A percentile compares a stretch with the other conserved stretches of the same genome.
Conservation (phyloP, 768 basidiomycete species). For the Naganishia vaughanmartiniae region DNA sequence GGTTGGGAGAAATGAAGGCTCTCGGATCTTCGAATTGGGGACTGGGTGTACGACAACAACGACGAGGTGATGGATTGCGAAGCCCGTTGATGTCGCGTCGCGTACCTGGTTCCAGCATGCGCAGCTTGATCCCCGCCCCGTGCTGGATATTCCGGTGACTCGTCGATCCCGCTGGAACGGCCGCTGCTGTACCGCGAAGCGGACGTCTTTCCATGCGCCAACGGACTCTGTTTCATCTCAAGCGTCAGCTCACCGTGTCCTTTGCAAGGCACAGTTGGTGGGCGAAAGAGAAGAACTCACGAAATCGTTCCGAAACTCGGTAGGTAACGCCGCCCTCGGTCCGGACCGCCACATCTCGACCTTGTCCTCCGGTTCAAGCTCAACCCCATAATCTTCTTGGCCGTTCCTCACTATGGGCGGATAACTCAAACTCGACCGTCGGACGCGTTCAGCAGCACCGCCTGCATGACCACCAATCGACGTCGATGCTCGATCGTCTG, state of each 20-base stretch:
- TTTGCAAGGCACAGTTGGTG: too few relatives aligned
- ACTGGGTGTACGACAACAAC: background rate
- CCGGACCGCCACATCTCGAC: slow-evolving; percentile 22
- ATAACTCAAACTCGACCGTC: background rate
- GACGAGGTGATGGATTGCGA: background rate
- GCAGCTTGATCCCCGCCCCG: background rate
- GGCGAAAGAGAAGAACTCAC: background rate
- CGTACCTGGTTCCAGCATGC: too few relatives aligned
- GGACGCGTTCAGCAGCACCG: background rate
- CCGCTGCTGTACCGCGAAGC: background rate
- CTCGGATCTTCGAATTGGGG: slow-evolving; percentile 1
- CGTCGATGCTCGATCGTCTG: background rate
- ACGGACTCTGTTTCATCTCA: background rate
- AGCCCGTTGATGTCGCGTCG: background rate
- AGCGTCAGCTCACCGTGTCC: background rate
- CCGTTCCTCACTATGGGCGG: too few relatives aligned
- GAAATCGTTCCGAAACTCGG: slow-evolving; percentile 31
- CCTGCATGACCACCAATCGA: background rate
- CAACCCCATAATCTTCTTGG: background rate
- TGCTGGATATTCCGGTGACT: background rate
- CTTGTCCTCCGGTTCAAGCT: background rate
- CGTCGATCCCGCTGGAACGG: background rate
- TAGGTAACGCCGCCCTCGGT: slow-evolving; percentile 22
- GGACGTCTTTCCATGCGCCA: background rate
- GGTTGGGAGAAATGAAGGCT: background rate